These are phyloP conservation scores for Phytopythium oedochilum DNA, from an alignment of 352 stramenopile genomes.

Conservation along the genomic window DNA sequence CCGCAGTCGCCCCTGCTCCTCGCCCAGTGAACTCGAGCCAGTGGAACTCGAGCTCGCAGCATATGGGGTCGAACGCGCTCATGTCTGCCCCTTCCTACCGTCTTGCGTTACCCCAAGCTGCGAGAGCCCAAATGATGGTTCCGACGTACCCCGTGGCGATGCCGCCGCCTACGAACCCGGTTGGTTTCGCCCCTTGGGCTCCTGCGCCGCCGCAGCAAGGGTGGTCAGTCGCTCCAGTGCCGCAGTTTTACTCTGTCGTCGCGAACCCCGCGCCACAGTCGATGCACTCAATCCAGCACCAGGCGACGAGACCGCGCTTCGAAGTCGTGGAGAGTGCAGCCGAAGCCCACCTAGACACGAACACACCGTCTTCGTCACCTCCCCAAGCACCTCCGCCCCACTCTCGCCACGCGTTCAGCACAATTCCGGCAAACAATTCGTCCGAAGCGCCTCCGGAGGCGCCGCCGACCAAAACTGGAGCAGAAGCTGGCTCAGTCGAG, in stretches of 20 bases:
- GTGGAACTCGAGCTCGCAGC: background rate
- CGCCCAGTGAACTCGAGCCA: background rate
- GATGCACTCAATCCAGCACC: background rate
- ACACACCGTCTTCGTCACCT: background rate
- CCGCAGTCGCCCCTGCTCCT: background rate
- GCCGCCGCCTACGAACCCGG: background rate
- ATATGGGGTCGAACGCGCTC: background rate
- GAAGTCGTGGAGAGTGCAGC: background rate
- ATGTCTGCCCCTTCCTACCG: background rate
- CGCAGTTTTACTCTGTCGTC: background rate
- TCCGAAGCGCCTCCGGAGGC: background rate
- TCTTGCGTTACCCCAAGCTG: background rate
- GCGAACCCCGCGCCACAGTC: background rate
- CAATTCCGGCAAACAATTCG: background rate
- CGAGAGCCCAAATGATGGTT: background rate
- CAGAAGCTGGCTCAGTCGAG: background rate
- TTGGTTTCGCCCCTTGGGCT: background rate
- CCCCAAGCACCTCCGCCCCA: background rate
- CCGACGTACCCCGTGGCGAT: background rate
- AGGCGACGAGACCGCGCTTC: background rate
- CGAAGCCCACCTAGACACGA: background rate
- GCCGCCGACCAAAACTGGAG: background rate
- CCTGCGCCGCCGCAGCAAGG: background rate
- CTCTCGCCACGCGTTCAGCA: background rate
- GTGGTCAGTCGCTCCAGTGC: background rate